Base-by-base conservation (phyloP, 1,284 basidiomycete species). In the Ustilago tritici region DNA sequence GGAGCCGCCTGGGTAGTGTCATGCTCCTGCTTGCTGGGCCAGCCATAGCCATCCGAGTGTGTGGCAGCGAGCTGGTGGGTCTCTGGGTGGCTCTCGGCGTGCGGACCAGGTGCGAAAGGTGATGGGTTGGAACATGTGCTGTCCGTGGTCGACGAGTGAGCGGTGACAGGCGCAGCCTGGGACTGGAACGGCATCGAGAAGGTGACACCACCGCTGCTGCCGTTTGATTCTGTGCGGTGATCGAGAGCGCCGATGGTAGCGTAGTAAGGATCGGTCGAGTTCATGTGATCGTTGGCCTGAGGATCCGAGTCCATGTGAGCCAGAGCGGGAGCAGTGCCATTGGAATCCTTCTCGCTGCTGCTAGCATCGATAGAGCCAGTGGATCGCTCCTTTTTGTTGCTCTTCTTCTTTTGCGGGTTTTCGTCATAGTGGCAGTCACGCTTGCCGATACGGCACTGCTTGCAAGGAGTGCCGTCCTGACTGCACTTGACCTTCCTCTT, bases 21-120 rank as follows among this genome's bases (percentile, higher is more conserved):
- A 91, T 90, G 69, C 88, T 89, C 47, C 87, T 78, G 76, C 68
- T 78, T 78, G 43, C 57, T 56, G 19, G 76, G 64, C 76, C 76
- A 78, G 36, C 70, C 66, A 53, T 78, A 78, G 53, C 66, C 66
- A 41, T 73, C 76, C 35, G 62, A 34, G 47, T 77, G 75, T 14
- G 66, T 41, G 1, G 65, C 53, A 2, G 57, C 49, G 2, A 69
- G 70, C 38, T 69, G 53, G 19, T 77, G 70, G 23, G 67, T 61
- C 34, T 60, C 59, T 1, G 76, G 57, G 34, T 70, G 70, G 17
- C 57, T 56, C 56, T 78, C 70, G 41, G 70, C 76, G 54, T 78
- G 76, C 10, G 70, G 76, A 10, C 76, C 76, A 19, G 70, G 60
- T 0, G 60, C 70, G 54, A 78, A 78, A 2, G 76, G 76, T 12